A percentile compares a stretch with the other conserved stretches of the same genome.
These are phyloP conservation scores for Cydonia oblonga DNA, from an alignment of 331 rosid species.

Conservation along the genomic window DNA sequence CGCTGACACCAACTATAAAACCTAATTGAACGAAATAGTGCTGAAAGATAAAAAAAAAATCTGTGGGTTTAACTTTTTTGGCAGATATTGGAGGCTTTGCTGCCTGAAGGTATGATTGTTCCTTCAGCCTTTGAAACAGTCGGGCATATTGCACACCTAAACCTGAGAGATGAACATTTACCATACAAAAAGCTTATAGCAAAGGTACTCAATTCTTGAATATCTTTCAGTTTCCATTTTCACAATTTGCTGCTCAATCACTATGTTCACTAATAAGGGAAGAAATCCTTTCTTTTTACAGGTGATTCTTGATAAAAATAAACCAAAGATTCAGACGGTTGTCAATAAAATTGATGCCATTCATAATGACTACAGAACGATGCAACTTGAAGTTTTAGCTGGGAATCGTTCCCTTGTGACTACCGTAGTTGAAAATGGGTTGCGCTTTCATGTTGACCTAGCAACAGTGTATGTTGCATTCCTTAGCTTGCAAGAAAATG, in stretches of 20 bases:
- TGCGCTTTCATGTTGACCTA: slow-evolving; percentile 82
- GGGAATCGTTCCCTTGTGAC: slow-evolving; percentile 94
- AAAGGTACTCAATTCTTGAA: slow-evolving; percentile 35
- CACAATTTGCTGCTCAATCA: neutral
- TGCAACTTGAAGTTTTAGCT: slow-evolving; percentile 92
- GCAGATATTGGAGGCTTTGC: slow-evolving; percentile 72
- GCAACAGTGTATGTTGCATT: slow-evolving; percentile 76
- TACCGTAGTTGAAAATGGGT: slow-evolving; percentile 69
- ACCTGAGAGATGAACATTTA: slow-evolving; percentile 76
- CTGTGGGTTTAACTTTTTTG: slow-evolving; percentile 11
- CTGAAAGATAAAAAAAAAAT: neutral
- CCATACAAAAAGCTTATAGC: slow-evolving; percentile 82
- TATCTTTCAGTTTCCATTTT: neutral
- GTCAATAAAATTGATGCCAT: slow-evolving; percentile 77
- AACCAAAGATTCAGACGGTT: slow-evolving; percentile 81
- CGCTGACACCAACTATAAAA: neutral
- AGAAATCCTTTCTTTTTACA: slow-evolving; percentile 25
- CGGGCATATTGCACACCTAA: slow-evolving; percentile 89
- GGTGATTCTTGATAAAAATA: slow-evolving; percentile 87
- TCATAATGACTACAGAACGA: slow-evolving; percentile 82
- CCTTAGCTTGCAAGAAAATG: slow-evolving; percentile 17
- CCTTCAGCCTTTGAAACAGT: slow-evolving; percentile 82
- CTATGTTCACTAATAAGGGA: neutral
- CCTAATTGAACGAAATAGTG: neutral
- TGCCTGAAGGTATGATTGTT: slow-evolving; percentile 59